These are phyloP conservation scores for Metarhizium humberi DNA, from an alignment of 2,329 filamentous ascomycete genomes.

Conservation along the genomic window DNA sequence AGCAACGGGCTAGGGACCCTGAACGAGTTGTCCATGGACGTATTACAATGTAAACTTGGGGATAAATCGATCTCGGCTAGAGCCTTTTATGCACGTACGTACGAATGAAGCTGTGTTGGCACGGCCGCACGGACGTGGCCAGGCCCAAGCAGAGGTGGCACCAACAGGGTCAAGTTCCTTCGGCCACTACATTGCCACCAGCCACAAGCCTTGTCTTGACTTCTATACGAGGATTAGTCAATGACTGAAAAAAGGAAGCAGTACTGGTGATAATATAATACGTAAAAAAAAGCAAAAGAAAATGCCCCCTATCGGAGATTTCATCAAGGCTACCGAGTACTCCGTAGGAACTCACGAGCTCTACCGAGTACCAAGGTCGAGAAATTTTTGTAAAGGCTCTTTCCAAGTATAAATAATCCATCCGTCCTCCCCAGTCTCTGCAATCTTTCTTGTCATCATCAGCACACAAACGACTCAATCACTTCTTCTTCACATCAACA, in stretches of 20 bases:
- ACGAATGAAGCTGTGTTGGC: background rate
- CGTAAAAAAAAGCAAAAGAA: background rate
- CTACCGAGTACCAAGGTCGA: background rate
- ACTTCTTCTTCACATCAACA: background rate
- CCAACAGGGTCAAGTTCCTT: background rate
- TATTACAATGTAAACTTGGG: background rate
- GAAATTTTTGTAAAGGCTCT: background rate
- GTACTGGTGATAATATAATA: background rate
- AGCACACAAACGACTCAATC: background rate
- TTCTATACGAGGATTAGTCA: background rate
- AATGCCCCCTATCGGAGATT: background rate
- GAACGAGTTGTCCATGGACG: background rate
- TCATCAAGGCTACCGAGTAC: background rate
- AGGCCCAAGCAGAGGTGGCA: background rate
- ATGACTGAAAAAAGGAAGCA: background rate
- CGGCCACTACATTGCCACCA: background rate
- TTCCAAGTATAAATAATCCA: background rate
- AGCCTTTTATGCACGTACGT: background rate
- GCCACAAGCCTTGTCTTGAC: background rate
- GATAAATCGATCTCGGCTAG: background rate
- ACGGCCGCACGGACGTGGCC: background rate
- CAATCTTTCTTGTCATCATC: background rate
- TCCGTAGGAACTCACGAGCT: background rate
- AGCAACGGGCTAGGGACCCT: background rate
- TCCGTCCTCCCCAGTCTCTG: background rate